Percentiles rank a stretch among this genome's conserved stretches.
These are phyloP conservation scores for Herpetomonas samuelpessoai DNA, from an alignment of 208 protist species.

Conservation along the genomic window DNA sequence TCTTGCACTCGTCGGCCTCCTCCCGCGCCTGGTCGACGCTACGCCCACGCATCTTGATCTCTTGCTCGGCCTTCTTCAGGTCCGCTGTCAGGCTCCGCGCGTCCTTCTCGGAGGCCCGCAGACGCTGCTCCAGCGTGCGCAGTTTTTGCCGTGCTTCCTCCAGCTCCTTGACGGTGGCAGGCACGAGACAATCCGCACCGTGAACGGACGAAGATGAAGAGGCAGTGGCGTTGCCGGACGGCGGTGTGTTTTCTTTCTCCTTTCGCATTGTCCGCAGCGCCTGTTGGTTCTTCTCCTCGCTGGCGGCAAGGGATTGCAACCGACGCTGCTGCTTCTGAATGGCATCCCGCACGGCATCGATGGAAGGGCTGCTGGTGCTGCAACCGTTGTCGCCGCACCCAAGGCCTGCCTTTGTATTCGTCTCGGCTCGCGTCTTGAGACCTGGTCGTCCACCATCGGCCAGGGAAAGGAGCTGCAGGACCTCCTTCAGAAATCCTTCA, in stretches of 20 bases:
- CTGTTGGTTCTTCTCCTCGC: slow-evolving; percentile 15
- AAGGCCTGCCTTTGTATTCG: slow-evolving; percentile 1
- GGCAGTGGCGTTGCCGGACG: neutral
- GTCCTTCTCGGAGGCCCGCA: slow-evolving; percentile 8
- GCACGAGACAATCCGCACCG: slow-evolving; percentile 16
- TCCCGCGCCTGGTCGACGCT: slow-evolving; percentile 12
- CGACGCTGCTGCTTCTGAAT: slow-evolving; percentile 27
- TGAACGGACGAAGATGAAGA: neutral
- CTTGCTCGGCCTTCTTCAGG: slow-evolving; percentile 19
- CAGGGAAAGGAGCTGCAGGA: slow-evolving; percentile 1
- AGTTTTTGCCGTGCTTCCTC: slow-evolving; percentile 11
- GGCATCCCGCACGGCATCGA: slow-evolving; percentile 40
- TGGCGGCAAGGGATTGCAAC: slow-evolving; percentile 11
- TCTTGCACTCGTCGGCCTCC: slow-evolving; percentile 7
- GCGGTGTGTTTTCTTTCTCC: neutral
- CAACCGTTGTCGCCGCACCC: slow-evolving; percentile 2
- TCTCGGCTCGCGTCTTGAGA: slow-evolving; percentile 1
- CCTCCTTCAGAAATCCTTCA: slow-evolving; percentile 1
- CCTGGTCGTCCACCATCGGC: neutral
- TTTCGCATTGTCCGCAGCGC: slow-evolving; percentile 1
- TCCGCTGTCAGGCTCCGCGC: slow-evolving; percentile 9
- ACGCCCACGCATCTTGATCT: slow-evolving; percentile 3
- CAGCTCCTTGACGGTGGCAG: slow-evolving; percentile 27
- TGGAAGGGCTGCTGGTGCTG: slow-evolving; percentile 1
- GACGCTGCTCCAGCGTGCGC: slow-evolving; percentile 8